Percentiles rank a stretch among this genome's conserved stretches.
Evolutionary conservation across 805 yeast species (phyloP).

Genomic region (Monosporozyma yasuniensis): DNA sequence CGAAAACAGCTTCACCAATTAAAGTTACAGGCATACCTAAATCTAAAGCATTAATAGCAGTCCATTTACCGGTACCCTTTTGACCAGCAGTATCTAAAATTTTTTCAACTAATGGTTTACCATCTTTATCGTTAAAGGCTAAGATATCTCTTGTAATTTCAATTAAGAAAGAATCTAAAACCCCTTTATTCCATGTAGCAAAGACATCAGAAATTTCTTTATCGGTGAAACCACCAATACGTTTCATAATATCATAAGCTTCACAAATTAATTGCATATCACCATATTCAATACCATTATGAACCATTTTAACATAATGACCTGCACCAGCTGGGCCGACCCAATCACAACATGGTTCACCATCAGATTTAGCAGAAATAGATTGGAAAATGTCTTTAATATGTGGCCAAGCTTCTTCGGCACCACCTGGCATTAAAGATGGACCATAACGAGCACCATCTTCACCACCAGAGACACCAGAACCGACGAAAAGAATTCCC

Average conservation of each 20-base stretch:
- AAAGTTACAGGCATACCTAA: slow-evolving; percentile 97
- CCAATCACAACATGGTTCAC: slow-evolving; percentile 99
- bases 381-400: slow-evolving; percentile 94
- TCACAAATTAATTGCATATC: slow-evolving; percentile 99
- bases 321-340: slow-evolving; percentile 99
- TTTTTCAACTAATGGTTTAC: slow-evolving; percentile 91
- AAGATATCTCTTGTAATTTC: slow-evolving; percentile 95
- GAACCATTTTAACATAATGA: slow-evolving; percentile 98
- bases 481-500: slow-evolving; percentile 91
- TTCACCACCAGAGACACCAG: slow-evolving; percentile 99
- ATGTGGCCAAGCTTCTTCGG: slow-evolving; percentile 96
- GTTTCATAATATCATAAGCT: slow-evolving; percentile 92
- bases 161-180: slow-evolving; percentile 89
- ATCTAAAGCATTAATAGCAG: slow-evolving; percentile 95
- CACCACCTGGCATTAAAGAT: slow-evolving; percentile 99
- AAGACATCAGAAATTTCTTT: slow-evolving; percentile 91
- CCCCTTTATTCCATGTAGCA: slow-evolving; percentile 92
- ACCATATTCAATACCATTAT: slow-evolving; percentile 99
- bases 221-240: slow-evolving; percentile 83
- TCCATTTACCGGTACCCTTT: slow-evolving; percentile 99
- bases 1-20: slow-evolving; percentile 97
- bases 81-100: slow-evolving; percentile 96
- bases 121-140: slow-evolving; percentile 81
- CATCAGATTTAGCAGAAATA: slow-evolving; percentile 91
- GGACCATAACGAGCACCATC: slow-evolving; percentile 99